Base-by-base conservation (phyloP, 345 rosid genomes). In the Microcos paniculata region DNA sequence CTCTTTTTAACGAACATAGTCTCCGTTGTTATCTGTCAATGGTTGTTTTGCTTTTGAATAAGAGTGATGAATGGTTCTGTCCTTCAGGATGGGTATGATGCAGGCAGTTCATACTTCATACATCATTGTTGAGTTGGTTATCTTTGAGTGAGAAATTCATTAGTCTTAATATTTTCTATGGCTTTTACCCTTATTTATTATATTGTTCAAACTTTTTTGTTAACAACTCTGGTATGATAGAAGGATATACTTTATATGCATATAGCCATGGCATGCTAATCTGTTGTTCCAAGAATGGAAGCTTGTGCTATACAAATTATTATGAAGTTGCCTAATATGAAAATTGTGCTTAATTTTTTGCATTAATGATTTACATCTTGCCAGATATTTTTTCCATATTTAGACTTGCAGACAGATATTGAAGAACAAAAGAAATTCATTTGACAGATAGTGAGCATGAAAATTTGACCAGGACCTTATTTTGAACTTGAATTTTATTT, bases 231-330 rank as follows among this genome's bases (percentile, higher is more conserved):
- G 68, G 68, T 64, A 40, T 42, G 45, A n/a, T 6, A 40, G 40
- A 64, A 21, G 49, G 30, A 38, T 21, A 21, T 13, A 30, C 12
- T 45, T 4, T 45, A 9, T 24, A 42, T 42, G 15, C 14, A 12
- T 16, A 66, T 66, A 64, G 30, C 69, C 69, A 64, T 11, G 38
- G 69, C 19, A 45, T 23, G 21, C 68, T 63, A 63, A 38, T 38
- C 35, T 66, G 71, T 45, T 45, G 33, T 66, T 66, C 53, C 38
- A 43, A 23, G 38, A 23, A 66, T 66, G 53, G 71, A 45, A 24
- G 71, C 53, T 45, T 66, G 21, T 45, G 35, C 53, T 24, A 30
- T 43, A 66, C 45, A 52, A 43, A 8, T 66, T 43, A 23, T 66
- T 45, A 66, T 45, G n/a, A 45, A 15, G 53, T 66, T 66, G 24